Percentiles rank a stretch among this genome's conserved stretches.
phyloP scores from a whole-genome alignment of 2,329 filamentous ascomycete genomes.

The Chaetomium sp. region DNA sequence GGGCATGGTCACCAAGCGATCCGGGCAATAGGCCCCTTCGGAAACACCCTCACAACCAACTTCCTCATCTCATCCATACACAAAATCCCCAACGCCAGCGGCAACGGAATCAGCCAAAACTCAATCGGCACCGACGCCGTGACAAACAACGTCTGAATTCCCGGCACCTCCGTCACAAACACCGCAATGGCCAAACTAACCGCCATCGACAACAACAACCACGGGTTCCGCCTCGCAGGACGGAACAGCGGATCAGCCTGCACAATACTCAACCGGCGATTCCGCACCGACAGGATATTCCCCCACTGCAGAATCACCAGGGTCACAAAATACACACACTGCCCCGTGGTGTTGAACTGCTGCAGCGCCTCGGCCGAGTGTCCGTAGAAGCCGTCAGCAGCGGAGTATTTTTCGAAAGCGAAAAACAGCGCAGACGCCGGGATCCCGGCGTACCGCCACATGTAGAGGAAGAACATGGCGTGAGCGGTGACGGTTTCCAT shows the following conservation, averaged over 20 bases:
- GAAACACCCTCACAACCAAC: background rate
- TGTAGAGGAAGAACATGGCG: conserved; percentile 49
- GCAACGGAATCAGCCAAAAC: conserved; percentile 5
- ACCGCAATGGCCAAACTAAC: conserved; percentile 5
- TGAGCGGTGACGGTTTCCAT: conserved; percentile 46
- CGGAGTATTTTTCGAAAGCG: conserved; percentile 39
- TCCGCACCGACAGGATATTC: conserved; percentile 8
- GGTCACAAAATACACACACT: conserved; percentile 45
- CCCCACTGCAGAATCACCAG: conserved; percentile 24
- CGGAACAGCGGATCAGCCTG: background rate
- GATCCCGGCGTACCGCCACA: conserved; percentile 39
- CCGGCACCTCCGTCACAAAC: conserved; percentile 6
- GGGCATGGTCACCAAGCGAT: conserved; percentile 1
- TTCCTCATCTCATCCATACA: conserved; percentile 4
- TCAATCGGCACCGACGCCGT: conserved; percentile 7
- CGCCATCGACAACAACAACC: conserved; percentile 1
- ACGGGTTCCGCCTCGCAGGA: background rate
- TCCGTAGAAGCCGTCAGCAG: conserved; percentile 40
- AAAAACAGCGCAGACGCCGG: conserved; percentile 43
- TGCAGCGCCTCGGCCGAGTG: conserved; percentile 40
- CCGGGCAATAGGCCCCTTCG: conserved; percentile 1
- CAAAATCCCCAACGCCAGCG: conserved; percentile 1
- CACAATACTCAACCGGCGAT: conserved; percentile 3
- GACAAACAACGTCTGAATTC: conserved; percentile 2
- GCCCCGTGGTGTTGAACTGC: conserved; percentile 37